A percentile compares a stretch with the other conserved stretches of the same genome.
These are phyloP conservation scores for Pichiaceae sp. DNA, from an alignment of 1,139 yeast genomes.

Conservation along the genomic window DNA sequence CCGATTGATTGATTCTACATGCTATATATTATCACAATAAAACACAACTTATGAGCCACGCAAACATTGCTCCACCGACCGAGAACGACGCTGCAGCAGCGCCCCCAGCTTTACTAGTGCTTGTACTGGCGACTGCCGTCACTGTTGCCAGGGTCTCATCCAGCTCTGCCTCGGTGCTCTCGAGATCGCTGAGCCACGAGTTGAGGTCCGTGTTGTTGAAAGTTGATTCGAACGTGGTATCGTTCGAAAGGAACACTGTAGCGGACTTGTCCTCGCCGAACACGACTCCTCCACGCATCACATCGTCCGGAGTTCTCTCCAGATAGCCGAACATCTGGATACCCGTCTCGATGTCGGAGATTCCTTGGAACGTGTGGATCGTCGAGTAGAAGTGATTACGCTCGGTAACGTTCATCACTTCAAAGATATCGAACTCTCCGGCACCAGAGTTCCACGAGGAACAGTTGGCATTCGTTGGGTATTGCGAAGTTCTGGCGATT, in stretches of 20 bases:
- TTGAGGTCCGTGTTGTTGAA: conserved; percentile 29
- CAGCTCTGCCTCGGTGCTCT: conserved; percentile 5
- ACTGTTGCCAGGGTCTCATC: conserved; percentile 13
- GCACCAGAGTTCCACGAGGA: conserved; percentile 97
- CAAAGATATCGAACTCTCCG: conserved; percentile 93
- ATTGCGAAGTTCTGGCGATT: conserved; percentile 90
- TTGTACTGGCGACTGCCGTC: conserved; percentile 3
- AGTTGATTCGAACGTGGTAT: conserved; percentile 37
- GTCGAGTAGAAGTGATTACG: conserved; percentile 51
- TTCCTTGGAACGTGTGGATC: conserved; percentile 68
- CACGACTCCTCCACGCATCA: conserved; percentile 64
- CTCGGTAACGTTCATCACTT: conserved; percentile 50
- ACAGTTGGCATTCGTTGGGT: conserved; percentile 57
- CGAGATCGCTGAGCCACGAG: conserved; percentile 26
- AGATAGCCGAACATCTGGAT: conserved; percentile 50
- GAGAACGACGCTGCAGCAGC: too few relatives aligned
- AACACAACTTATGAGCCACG: too few relatives aligned
- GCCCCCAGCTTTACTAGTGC: neutral
- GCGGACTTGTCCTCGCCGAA: conserved; percentile 55
- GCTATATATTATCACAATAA: too few relatives aligned
- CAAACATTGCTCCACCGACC: too few relatives aligned
- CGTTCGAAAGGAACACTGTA: conserved; percentile 52
- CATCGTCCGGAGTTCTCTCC: conserved; percentile 36
- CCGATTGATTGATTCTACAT: too few relatives aligned
- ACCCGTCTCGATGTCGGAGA: conserved; percentile 50